These are phyloP conservation scores for Eruca vesicaria DNA, from an alignment of 441 rosid genomes.

Conservation along the genomic window DNA sequence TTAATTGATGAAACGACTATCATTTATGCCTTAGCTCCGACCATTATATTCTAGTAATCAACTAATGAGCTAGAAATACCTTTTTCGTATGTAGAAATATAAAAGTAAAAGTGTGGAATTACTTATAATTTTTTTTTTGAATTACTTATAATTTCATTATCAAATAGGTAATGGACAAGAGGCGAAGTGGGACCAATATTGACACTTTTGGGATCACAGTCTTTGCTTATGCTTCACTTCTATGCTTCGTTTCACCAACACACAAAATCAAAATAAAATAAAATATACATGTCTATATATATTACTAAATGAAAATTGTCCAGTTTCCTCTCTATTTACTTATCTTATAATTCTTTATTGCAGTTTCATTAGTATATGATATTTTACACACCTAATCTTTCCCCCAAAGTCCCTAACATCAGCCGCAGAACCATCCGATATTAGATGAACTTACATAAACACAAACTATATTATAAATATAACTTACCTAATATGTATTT, in stretches of 20 bases:
- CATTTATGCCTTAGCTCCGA: background rate
- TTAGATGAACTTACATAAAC: constrained; percentile 26
- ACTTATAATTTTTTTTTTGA: constrained; percentile 9
- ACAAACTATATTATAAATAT: constrained; percentile 9
- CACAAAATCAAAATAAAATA: constrained; percentile 29
- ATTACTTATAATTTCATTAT: constrained; percentile 12
- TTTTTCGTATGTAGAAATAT: background rate
- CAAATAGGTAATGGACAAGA: constrained; percentile 33
- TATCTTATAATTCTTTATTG: background rate
- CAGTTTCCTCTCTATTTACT: background rate
- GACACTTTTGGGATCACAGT: constrained; percentile 62
- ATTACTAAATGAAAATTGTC: background rate
- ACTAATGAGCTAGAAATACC: constrained; percentile 4
- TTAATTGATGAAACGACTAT: background rate
- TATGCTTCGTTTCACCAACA: constrained; percentile 47
- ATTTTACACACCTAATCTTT: constrained; percentile 32
- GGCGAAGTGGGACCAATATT: constrained; percentile 47
- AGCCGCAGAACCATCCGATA: constrained; percentile 50
- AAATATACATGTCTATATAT: background rate
- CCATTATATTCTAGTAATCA: constrained; percentile 1
- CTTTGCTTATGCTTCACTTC: constrained; percentile 91
- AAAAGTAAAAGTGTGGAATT: background rate
- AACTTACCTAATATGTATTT: constrained; percentile 23
- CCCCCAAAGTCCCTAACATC: constrained; percentile 46
- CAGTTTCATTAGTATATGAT: constrained; percentile 3